A percentile compares a stretch with the other conserved stretches of the same genome.
phyloP scores from a whole-genome alignment of 1,284 basidiomycete genomes.

The Porphyrellus sp. region DNA sequence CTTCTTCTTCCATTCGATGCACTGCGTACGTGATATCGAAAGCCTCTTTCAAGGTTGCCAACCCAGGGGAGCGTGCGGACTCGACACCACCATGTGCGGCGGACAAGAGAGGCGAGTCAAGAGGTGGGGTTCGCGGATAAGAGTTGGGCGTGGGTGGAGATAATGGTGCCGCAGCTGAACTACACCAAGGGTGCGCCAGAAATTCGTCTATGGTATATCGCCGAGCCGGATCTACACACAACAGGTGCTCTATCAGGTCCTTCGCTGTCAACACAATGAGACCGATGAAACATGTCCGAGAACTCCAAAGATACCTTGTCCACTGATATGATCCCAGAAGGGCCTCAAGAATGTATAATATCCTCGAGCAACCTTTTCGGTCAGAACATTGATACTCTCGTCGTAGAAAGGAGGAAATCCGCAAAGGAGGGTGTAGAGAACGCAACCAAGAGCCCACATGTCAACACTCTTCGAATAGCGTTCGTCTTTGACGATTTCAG shows the following conservation, averaged over 20 bases:
- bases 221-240: slow-evolving; percentile 94
- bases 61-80: slow-evolving; percentile 81
- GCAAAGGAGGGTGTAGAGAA: slow-evolving; percentile 97
- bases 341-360: slow-evolving; percentile 98
- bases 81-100: slow-evolving; percentile 74
- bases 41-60: slow-evolving; percentile 92
- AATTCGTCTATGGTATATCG: slow-evolving; percentile 99
- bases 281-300: neutral
- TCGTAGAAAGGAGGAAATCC: slow-evolving; percentile 99
- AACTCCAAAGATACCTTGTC: slow-evolving; percentile 53
- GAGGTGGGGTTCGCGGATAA: slow-evolving; percentile 50
- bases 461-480: slow-evolving; percentile 98
- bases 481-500: slow-evolving; percentile 99
- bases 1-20: slow-evolving; percentile 99
- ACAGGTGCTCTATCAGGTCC: slow-evolving; percentile 91
- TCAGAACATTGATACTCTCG: slow-evolving; percentile 96
- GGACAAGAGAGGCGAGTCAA: slow-evolving; percentile 91
- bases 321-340: slow-evolving; percentile 98
- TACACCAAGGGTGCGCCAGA: slow-evolving; percentile 95
- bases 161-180: slow-evolving; percentile 58
- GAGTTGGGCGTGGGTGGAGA: slow-evolving; percentile 59
- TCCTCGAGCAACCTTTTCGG: slow-evolving; percentile 96
- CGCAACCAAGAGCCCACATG: slow-evolving; percentile 99
- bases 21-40: slow-evolving; percentile 99
- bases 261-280: slow-evolving; percentile 61